Evolutionary conservation across 2,329 filamentous ascomycete species (phyloP).

Genomic region (Atkinsonella hypoxylon): DNA sequence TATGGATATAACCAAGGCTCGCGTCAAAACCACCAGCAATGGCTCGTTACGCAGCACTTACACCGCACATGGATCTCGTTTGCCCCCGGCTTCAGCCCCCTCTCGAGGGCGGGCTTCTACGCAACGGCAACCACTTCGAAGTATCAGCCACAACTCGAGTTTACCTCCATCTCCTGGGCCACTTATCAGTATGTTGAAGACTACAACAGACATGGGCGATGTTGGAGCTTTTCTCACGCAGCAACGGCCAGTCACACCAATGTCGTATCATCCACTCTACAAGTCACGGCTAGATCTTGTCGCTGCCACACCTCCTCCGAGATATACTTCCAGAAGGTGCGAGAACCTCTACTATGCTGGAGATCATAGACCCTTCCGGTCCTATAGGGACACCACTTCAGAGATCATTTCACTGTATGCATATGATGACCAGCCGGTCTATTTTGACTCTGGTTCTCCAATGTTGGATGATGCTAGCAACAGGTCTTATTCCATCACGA

Average conservation of each 20-base stretch:
- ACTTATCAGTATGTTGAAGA: slow-evolving; percentile 54
- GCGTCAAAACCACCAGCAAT: slow-evolving; percentile 27
- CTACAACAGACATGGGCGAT: slow-evolving; percentile 53
- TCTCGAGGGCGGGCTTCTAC: slow-evolving; percentile 12
- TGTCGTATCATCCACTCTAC: slow-evolving; percentile 16
- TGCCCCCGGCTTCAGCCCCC: slow-evolving; percentile 8
- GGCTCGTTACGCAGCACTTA: slow-evolving; percentile 25
- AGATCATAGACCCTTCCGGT: slow-evolving; percentile 33
- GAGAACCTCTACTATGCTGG: slow-evolving; percentile 24
- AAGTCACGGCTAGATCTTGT: slow-evolving; percentile 18
- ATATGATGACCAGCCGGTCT: slow-evolving; percentile 35
- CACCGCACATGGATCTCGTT: slow-evolving; percentile 14
- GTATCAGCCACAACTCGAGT: slow-evolving; percentile 29
- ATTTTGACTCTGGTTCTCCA: slow-evolving; percentile 29
- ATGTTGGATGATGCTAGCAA: slow-evolving; percentile 33
- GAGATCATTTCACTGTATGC: slow-evolving; percentile 46
- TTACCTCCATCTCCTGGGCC: slow-evolving; percentile 38
- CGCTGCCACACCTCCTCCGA: slow-evolving; percentile 16
- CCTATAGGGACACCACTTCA: slow-evolving; percentile 38
- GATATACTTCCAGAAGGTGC: slow-evolving; percentile 17
- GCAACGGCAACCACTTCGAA: slow-evolving; percentile 28
- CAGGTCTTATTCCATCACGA: slow-evolving; percentile 44
- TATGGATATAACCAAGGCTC: slow-evolving; percentile 19
- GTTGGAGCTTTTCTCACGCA: slow-evolving; percentile 48
- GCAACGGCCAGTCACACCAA: slow-evolving; percentile 17